phyloP scores from a whole-genome alignment of 768 basidiomycete genomes.

The Gyrodon lividus region DNA sequence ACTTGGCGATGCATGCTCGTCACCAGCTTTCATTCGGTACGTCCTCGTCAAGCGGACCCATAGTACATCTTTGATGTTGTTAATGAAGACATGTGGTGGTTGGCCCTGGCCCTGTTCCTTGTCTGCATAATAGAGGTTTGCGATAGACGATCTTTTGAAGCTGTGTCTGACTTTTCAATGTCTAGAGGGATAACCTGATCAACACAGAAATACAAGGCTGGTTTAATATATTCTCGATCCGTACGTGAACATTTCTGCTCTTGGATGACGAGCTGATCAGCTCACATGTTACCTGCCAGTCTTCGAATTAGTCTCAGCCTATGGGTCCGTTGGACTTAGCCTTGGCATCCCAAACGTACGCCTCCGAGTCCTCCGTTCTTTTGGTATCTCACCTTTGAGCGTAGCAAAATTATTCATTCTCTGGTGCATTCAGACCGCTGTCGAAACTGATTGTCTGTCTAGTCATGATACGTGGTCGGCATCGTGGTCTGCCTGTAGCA shows the following conservation, averaged over 20 bases:
- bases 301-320: slow-evolving; percentile 86
- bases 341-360: slow-evolving; percentile 81
- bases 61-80: neutral
- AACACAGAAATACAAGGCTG: slow-evolving; percentile 53
- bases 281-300: slow-evolving; percentile 39
- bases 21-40: slow-evolving; percentile 89
- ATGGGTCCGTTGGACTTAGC: slow-evolving; percentile 87
- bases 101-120: slow-evolving; percentile 78
- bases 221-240: slow-evolving; percentile 83
- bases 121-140: slow-evolving; percentile 91
- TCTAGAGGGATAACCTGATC: slow-evolving; percentile 58
- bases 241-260: slow-evolving; percentile 41
- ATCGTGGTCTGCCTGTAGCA: slow-evolving; percentile 84
- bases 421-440: slow-evolving; percentile 71
- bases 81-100: slow-evolving; percentile 92
- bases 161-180: slow-evolving; percentile 2
- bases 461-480: slow-evolving; percentile 94
- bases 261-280: neutral
- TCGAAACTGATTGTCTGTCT: slow-evolving; percentile 85
- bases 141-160: neutral
- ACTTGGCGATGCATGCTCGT: slow-evolving; percentile 79
- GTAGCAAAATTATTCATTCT: slow-evolving; percentile 79
- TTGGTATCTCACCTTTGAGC: slow-evolving; percentile 2
- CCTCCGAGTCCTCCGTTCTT: neutral
- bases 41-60: slow-evolving; percentile 15